Percentiles rank a stretch among this genome's conserved stretches.
phyloP scores from a whole-genome alignment of 2,329 filamentous ascomycete genomes.

The Alternaria triticina region DNA sequence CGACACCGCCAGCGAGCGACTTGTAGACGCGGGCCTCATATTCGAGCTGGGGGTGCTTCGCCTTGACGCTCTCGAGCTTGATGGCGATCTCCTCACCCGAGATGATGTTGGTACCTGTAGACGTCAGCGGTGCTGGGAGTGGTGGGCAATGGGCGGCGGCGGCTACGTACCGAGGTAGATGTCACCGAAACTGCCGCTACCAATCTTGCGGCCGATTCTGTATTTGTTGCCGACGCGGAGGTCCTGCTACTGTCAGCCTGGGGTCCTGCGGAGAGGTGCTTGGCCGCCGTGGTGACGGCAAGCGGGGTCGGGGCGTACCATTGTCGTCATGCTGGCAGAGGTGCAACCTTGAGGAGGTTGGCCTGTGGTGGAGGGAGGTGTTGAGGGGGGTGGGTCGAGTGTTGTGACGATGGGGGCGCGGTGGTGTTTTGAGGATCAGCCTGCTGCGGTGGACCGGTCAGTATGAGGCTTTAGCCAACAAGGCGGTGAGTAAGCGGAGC shows the following conservation, averaged over 20 bases:
- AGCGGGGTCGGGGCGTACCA: conserved; percentile 58
- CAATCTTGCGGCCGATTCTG: conserved; percentile 99
- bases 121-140: conserved; percentile 21
- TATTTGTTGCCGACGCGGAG: conserved; percentile 99
- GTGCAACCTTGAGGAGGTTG: conserved; percentile 46
- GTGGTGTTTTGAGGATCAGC: conserved; percentile 44
- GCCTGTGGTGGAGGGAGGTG: conserved; percentile 24
- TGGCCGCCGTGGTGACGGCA: conserved; percentile 26
- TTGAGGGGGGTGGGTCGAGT: conserved; percentile 22
- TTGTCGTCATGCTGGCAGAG: conserved; percentile 64
- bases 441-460: conserved; percentile 49
- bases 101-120: conserved; percentile 93
- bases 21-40: conserved; percentile 96
- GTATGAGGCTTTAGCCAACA: conserved; percentile 49
- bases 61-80: conserved; percentile 99
- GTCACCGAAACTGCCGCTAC: conserved; percentile 95
- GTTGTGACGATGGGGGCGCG: conserved; percentile 24
- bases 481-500: conserved; percentile 52
- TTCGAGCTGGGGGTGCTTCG: conserved; percentile 98
- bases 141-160: background rate
- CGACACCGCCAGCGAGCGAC: conserved; percentile 90
- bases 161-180: conserved; percentile 79
- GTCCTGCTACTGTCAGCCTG: conserved; percentile 68
- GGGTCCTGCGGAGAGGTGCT: conserved; percentile 16
- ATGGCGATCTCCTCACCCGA: conserved; percentile 99